phyloP scores from a whole-genome alignment of 2,329 filamentous ascomycete species.

The Sclerotinia spermophila region DNA sequence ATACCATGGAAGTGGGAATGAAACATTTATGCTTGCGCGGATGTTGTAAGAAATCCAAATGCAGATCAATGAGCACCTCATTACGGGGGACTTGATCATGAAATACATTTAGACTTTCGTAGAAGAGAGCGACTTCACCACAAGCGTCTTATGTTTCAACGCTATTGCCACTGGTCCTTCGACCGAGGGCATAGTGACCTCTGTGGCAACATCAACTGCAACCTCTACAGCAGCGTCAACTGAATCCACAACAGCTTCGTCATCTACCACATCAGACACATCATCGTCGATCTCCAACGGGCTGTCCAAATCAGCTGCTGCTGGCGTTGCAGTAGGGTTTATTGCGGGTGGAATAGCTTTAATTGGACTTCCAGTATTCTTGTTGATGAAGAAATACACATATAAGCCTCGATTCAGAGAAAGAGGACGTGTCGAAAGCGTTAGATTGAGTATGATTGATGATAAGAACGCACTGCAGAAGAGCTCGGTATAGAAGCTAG shows the following conservation, averaged over 20 bases:
- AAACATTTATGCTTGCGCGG: neutral
- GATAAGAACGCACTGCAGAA: neutral
- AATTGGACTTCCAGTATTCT: neutral
- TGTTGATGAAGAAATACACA: neutral
- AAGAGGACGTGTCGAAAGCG: neutral
- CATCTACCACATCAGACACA: neutral
- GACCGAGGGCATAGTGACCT: neutral
- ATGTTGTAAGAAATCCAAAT: neutral
- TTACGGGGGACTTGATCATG: neutral
- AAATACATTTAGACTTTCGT: neutral
- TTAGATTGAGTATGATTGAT: neutral
- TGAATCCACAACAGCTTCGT: neutral
- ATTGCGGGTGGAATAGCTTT: neutral
- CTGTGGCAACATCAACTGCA: neutral
- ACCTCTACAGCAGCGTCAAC: neutral
- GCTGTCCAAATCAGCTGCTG: neutral
- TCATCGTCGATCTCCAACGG: neutral
- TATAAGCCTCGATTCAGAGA: neutral
- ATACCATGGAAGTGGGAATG: neutral
- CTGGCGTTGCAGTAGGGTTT: neutral
- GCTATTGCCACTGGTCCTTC: neutral
- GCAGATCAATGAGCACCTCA: neutral
- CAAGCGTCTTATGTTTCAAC: neutral
- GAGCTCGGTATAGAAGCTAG: neutral
- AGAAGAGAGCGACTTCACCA: neutral